These are phyloP conservation scores for Murraya koenigii DNA, from an alignment of 345 rosid species.

Conservation along the genomic window DNA sequence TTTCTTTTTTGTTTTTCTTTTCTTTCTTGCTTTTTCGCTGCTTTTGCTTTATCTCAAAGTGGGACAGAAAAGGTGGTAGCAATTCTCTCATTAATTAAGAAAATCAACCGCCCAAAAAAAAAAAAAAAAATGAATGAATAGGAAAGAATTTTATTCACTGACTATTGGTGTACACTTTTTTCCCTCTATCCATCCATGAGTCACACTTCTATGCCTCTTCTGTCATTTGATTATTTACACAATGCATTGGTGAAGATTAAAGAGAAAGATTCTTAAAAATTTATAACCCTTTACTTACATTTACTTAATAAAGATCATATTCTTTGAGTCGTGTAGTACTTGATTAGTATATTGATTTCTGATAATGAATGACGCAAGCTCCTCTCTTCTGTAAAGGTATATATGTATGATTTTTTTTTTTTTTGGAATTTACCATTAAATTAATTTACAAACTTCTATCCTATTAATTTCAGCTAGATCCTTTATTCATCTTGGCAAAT, in stretches of 20 bases:
- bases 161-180: conserved; percentile 9
- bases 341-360: not conserved
- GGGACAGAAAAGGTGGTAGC: conserved; percentile 66
- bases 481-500: too few relatives aligned
- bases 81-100: conserved; percentile 39
- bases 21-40: conserved; percentile 47
- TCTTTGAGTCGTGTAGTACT: conserved; percentile 1
- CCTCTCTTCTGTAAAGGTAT: not conserved
- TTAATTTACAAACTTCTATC: not conserved
- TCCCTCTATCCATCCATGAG: conserved; percentile 9
- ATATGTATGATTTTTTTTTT: not conserved
- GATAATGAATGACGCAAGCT: conserved; percentile 9
- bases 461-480: not conserved
- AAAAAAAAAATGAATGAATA: conserved; percentile 17
- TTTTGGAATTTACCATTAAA: conserved; percentile 2
- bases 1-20: conserved; percentile 30
- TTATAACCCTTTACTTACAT: not conserved
- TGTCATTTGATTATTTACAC: not conserved
- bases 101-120: not conserved
- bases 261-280: not conserved
- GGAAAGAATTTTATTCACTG: conserved; percentile 16
- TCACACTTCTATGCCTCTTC: not conserved
- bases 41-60: conserved; percentile 93
- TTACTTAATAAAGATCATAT: not conserved
- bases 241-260: not conserved